Evolutionary conservation across 192 early-diverging fungal genomes (phyloP), one percentile per base, ranked within the genome.

Genomic region (Glomus cerebriforme): DNA sequence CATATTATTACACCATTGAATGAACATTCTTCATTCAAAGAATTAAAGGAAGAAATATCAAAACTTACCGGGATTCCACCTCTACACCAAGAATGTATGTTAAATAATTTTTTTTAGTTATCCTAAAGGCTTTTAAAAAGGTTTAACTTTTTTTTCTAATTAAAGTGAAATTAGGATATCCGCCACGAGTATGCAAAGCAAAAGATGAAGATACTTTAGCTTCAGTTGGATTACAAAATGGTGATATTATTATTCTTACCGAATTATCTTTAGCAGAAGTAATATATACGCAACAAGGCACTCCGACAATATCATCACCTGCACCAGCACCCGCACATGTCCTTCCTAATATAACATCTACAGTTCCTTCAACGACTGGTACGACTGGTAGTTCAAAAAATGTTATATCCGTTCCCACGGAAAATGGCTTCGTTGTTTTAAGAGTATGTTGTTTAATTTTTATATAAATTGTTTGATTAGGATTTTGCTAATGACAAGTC

Each of bases 151-250:
- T 45, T 71, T 13, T 13, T n/a, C 7, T n/a, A 68, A 17, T 49
- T 32, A 47, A 31, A 71, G 69, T 71, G 1, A 71, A 71, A 27
- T 15, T 49, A 71, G 69, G 69, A 17, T 71, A 47, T 71, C 69
- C 69, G 6, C 69, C 69, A 47, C 9, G 26, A 12, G 26, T 71
- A 13, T 71, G 69, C 29, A 29, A 29, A 26, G 69, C 69, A 1
- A 47, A 27, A 15, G 45, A 71, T 34, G 24, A 31, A 7, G 69
- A 47, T 17, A 71, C 69, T 26, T 29, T 71, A 54, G 4, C n/a
- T 13, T 71, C 69, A 13, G 43, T 43, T 17, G 69, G 69, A 29
- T 43, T 71, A 27, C 45, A 54, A 17, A 71, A 71, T 45, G 69
- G 69, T 19, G 69, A 71, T 26, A 22, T 17, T 15, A 71, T 71